These are phyloP conservation scores for Colletotrichum karsti DNA, from an alignment of 2,329 filamentous ascomycete genomes.

Conservation along the genomic window DNA sequence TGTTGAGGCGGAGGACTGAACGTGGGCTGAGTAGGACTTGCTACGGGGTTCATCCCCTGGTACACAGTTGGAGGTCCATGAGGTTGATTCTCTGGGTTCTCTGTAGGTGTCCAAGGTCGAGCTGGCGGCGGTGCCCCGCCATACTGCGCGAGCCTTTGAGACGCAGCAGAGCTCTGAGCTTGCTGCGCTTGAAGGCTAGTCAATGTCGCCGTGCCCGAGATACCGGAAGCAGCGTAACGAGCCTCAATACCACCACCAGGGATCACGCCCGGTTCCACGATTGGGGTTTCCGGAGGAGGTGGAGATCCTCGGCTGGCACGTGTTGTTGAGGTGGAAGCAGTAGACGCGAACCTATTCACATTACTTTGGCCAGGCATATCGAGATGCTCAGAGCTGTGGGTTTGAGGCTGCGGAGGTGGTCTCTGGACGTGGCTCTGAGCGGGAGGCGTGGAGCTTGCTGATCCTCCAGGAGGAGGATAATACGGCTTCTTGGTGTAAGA, in stretches of 20 bases:
- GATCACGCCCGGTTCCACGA: slow-evolving; percentile 75
- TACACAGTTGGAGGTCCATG: slow-evolving; percentile 93
- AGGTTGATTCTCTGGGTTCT: slow-evolving; percentile 84
- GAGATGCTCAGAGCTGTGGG: slow-evolving; percentile 41
- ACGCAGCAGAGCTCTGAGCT: slow-evolving; percentile 78
- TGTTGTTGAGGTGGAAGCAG: slow-evolving; percentile 92
- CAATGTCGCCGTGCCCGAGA: slow-evolving; percentile 84
- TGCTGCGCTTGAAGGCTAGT: slow-evolving; percentile 73
- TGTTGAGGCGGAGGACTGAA: slow-evolving; percentile 53
- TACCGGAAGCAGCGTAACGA: slow-evolving; percentile 89
- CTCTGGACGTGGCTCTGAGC: slow-evolving; percentile 36
- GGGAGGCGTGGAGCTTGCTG: slow-evolving; percentile 28
- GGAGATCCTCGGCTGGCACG: slow-evolving; percentile 91
- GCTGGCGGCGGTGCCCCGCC: slow-evolving; percentile 56
- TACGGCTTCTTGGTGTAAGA: slow-evolving; percentile 66
- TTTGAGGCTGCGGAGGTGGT: slow-evolving; percentile 40
- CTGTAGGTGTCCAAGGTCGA: slow-evolving; percentile 94
- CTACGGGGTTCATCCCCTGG: slow-evolving; percentile 81
- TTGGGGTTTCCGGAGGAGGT: slow-evolving; percentile 91
- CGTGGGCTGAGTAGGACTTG: slow-evolving; percentile 57
- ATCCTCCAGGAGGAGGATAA: slow-evolving; percentile 63
- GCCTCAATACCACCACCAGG: slow-evolving; percentile 87
- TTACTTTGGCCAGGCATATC: slow-evolving; percentile 53
- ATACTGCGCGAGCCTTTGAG: slow-evolving; percentile 85
- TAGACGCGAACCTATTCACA: slow-evolving; percentile 76